Evolutionary conservation across 331 rosid species (phyloP), one percentile per base, ranked within the genome.

Genomic region (Cydonia oblonga): DNA sequence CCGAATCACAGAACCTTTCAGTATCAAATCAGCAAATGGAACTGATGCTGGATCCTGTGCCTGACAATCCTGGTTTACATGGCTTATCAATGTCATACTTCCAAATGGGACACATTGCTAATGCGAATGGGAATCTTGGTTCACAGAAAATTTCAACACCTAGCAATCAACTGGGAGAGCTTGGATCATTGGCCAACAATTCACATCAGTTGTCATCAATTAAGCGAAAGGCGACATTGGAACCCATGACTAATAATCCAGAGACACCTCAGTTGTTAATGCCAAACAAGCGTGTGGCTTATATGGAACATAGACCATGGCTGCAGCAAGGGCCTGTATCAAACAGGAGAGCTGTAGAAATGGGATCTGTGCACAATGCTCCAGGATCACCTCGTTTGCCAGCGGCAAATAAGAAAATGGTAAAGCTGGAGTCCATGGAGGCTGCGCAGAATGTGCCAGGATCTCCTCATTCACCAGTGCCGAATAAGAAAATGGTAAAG

Each of bases 271-370:
- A 42, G 44, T 58, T 77, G 46, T 79, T 81, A 26, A 32, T 81
- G 63, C 79, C 87, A 57, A 84, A 72, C 63, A 91, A 90, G 85
- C 84, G 90, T 60, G 71, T 73, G 56, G 87, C 85, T 49, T 83
- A 80, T 40, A 57, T 72, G 82, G 92, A 79, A 51, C 82, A 80
- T 64, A 87, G 92, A 54, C 96, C 97, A 70, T 88, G 97, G 99
- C 75, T 87, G 85, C 97, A 83, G 75, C 91, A 84, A 72, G 78
- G 7, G 35, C 68, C 97, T 52, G 64, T 80, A 30, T 65, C 87
- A 38, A 83, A 76, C 69, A 88, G 24, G 80, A 78, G 80, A 38
- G 60, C 80, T 49, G 49, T 25, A 49, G 93, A 86, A 69, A 40
- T 82, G 78, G 91, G 79, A 70, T 72, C 89, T n/a, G 54, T 51